Base-by-base conservation (phyloP, 140 eudicot genomes). In the Erigeron philadelphicus region DNA sequence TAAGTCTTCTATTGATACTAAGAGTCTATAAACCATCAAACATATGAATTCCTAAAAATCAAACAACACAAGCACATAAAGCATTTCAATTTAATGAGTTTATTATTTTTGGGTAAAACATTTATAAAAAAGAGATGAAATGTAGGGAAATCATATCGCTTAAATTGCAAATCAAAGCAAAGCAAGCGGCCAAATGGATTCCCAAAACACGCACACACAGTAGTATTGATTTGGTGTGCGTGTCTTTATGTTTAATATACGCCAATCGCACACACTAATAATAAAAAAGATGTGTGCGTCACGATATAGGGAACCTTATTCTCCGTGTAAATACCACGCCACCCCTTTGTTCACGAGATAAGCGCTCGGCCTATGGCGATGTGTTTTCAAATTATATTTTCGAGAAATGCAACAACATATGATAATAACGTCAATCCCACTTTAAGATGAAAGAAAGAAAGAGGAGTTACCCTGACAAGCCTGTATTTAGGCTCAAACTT, bases 271-370 rank as follows among this genome's bases (percentile, higher is more conserved):
- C 81, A 70, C 31, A 63, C 12, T 45, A 45, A 45, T 45, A 3
- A 31, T 31, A 31, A 31, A 31, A 31, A 31, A 4, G 38, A 4
- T 31, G 38, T 53, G 44, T 74, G 88, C 81, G 88, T 82, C 88
- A 81, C 89, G 84, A 65, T 61, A 56, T 42, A 17, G 60, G 65
- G 61, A 68, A 42, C 83, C 75, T 84, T 83, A 12, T 79, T 78
- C 84, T 83, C 79, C 87, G 90, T 85, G 90, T 83, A 81, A 85
- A 85, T 85, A 85, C 90, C 87, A 79, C 90, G 85, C 87, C 85
- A 85, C 83, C 87, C 83, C 87, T 82, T 82, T 44, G 78, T 67
- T 85, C 50, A 66, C 81, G 87, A 76, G 85, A 84, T 82, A 82
- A 85, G 85, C 90, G 87, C 90, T 82, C 90, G 87, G 90, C 90